Conservation (phyloP, 352 stramenopile species). For the Blastocystis sp. region DNA sequence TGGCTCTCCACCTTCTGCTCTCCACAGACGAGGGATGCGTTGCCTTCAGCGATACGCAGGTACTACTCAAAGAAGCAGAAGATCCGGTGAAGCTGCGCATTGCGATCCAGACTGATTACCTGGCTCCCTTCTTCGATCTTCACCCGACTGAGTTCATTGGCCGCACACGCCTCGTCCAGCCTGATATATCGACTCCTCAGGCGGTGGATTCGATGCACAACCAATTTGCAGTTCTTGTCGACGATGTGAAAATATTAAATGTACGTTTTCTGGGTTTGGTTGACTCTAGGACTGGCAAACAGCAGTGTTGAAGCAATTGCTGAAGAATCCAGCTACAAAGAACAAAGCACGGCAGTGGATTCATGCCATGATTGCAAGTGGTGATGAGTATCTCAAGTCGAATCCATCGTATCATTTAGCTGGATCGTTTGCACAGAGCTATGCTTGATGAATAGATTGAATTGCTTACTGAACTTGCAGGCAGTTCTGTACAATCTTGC, state of each 20-base stretch:
- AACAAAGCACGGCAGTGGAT: background rate
- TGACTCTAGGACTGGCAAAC: background rate
- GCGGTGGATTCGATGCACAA: background rate
- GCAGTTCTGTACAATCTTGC: background rate
- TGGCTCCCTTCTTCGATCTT: constrained; percentile 34
- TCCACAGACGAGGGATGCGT: background rate
- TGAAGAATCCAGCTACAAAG: background rate
- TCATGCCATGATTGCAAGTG: background rate
- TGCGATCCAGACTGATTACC: background rate
- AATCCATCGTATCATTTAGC: background rate
- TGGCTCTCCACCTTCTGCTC: background rate
- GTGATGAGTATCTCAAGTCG: constrained; percentile 12
- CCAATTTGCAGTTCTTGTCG: background rate
- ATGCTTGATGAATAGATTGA: background rate
- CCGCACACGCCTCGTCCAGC: background rate
- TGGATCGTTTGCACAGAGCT: background rate
- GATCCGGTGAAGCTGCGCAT: background rate
- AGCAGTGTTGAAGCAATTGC: background rate
- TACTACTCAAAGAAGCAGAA: background rate
- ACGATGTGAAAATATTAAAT: background rate
- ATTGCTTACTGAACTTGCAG: background rate
- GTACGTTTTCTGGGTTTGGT: background rate
- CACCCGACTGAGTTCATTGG: constrained; percentile 43
- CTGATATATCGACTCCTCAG: background rate
- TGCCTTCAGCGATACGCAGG: background rate